Evolutionary conservation across 805 yeast genomes (phyloP).

Genomic region (Starmerella floricola): DNA sequence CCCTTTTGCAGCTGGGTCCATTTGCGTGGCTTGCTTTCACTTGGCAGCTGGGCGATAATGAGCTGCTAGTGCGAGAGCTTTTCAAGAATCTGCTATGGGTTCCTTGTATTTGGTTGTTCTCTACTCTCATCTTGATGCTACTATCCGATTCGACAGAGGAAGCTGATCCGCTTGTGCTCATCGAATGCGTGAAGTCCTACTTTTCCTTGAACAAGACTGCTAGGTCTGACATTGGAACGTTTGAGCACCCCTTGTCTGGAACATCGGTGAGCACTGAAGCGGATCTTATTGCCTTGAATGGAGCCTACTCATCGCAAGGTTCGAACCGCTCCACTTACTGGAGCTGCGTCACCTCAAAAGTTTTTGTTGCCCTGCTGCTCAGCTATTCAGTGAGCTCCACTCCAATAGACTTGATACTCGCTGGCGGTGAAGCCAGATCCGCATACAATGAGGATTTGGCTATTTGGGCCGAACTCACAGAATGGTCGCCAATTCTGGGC

Average conservation of each 20-base stretch:
- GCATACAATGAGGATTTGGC: constrained; percentile 1
- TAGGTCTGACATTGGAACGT: no score
- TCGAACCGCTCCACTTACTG: no score
- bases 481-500: constrained; percentile 1
- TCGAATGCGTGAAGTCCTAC: not conserved
- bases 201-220: not conserved
- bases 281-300: no score
- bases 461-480: constrained; percentile 1
- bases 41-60: not conserved
- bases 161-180: not conserved
- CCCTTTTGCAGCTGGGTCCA: constrained; percentile 12
- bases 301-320: no score
- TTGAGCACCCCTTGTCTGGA: no score
- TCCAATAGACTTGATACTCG: constrained; percentile 5
- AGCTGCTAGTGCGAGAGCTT: constrained; percentile 1
- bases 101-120: constrained; percentile 1
- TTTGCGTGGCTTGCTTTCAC: constrained; percentile 4
- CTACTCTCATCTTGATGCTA: constrained; percentile 12
- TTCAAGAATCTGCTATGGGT: constrained; percentile 12
- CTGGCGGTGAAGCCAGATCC: constrained; percentile 10
- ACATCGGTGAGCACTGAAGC: no score
- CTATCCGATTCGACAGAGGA: constrained; percentile 1
- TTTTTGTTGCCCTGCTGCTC: not conserved
- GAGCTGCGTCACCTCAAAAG: not conserved
- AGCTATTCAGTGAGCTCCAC: constrained; percentile 6